Base-by-base conservation (phyloP, 169 alveolate genomes). In the Prorocentrum cordatum region DNA sequence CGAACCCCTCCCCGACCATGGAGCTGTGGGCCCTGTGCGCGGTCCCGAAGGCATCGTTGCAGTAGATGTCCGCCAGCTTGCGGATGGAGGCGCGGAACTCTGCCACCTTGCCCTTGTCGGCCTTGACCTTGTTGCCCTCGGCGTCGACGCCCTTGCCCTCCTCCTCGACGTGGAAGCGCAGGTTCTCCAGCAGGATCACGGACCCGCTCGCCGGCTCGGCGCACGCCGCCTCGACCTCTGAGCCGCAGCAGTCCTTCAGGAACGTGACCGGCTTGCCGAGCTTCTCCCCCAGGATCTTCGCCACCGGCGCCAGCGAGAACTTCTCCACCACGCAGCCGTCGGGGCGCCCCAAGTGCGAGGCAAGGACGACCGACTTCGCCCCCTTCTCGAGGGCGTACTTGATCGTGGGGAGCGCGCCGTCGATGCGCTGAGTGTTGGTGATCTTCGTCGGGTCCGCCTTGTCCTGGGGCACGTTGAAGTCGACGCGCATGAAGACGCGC, bases 341-440 rank as follows among this genome's bases (percentile, higher is more conserved):
- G 6, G 99, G 99, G 68, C 99, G 95, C 14, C 99, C 99, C 58
- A 97, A 94, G 92, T 98, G 99, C 24, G 98, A 95, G 95, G 96
- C 96, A 58, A 98, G 92, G 9, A 98, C 96, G 31, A 98, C 94
- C 33, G 96, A 82, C 68, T 95, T 93, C 35, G 99, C 99, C 20
- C 96, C 97, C 86, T 96, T 91, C 32, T 96, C 96, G 42, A 96
- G 91, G 32, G 95, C 95, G 93, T 93, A 94, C 92, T 96, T 93
- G 80, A 98, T 96, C 47, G 99, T 95, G 32, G 99, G 99, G 54
- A 98, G 71, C 27, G 99, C 95, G 14, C 98, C 97, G 31, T 91
- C 88, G 61, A 98, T 96, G 54, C 99, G 93, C 32, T 98, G 98
- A 45, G 94, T 88, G 93, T 98, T 99, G 27, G 96, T 88, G 31